Evolutionary conservation across 257 asterid genomes (phyloP), one percentile per base, ranked within the genome.

Genomic region (Petrea volubilis): DNA sequence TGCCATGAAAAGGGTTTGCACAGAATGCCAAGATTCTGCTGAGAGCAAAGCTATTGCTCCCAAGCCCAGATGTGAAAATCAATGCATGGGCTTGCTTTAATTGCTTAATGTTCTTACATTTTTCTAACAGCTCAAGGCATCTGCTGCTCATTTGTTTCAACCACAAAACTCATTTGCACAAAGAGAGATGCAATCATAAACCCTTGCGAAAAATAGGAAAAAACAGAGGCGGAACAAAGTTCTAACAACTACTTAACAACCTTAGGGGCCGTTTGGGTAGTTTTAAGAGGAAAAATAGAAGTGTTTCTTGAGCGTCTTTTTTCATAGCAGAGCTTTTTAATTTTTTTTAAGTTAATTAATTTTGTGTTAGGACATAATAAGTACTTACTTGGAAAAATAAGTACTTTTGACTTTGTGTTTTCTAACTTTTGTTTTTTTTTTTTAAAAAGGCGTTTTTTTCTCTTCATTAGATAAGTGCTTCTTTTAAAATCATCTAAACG

Each of bases 11-110:
- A 43, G 93, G 91, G 72, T 82, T 66, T 4, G 93, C 73, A 78
- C 93, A 90, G 80, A 90, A 90, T 38, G 92, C 92, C 65, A 90
- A 69, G 72, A 86, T 73, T 20, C 95, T 79, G 84, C 96, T 90
- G n/a, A 86, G 83, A 14, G 96, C 95, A 75, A 81, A 90, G 77
- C 62, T 78, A 44, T 78, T 90, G 71, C 55, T 51, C 18, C 56
- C 85, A 57, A 90, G 85, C 58, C 95, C 92, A 50, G 74, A 77
- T 6, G 93, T 80, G 78, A 88, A 21, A 7, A 82, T 74, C 73
- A 78, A 75, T 23, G 78, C 90, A 49, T 90, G 91, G 68, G 82
- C 80, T 78, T 79, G 87, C 73, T 72, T 79, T 7, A 86, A 73
- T 46, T 87, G 87, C 31, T 29, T 75, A 70, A 84, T 68, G 60